phyloP scores from a whole-genome alignment of 306 rosid species.

The Betula pendula region DNA sequence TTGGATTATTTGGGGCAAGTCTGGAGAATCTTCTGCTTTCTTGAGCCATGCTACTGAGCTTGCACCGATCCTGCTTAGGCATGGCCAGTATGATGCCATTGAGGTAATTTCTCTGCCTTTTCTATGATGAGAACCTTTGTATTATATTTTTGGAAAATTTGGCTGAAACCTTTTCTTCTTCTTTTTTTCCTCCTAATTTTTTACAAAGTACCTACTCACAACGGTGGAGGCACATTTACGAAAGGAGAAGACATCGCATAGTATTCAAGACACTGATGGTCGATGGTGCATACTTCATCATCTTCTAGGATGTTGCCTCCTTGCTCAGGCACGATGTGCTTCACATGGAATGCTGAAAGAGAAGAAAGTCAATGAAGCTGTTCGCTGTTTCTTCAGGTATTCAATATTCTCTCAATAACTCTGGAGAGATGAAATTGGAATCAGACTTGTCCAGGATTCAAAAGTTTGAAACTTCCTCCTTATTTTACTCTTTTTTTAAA shows the following conservation, averaged over 20 bases:
- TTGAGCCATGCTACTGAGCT: conserved; percentile 78
- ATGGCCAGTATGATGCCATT: conserved; percentile 79
- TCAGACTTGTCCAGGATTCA: neutral
- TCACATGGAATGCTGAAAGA: conserved; percentile 68
- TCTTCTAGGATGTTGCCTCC: conserved; percentile 88
- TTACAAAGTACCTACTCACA: conserved; percentile 61
- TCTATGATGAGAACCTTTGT: conserved; percentile 10
- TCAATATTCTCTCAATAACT: neutral
- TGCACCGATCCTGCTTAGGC: conserved; percentile 74
- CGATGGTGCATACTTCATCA: conserved; percentile 89
- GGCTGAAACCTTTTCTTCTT: conserved; percentile 35
- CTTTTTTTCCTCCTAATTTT: conserved; percentile 16
- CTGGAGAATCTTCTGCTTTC: conserved; percentile 61
- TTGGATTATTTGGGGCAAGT: conserved; percentile 78
- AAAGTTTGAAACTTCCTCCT: neutral
- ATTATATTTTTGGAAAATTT: conserved; percentile 3
- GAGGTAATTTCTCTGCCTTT: conserved; percentile 57
- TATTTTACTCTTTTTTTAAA: neutral
- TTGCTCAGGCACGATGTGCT: conserved; percentile 76
- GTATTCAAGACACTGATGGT: conserved; percentile 80
- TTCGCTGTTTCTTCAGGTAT: conserved; percentile 90
- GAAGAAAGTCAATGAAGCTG: conserved; percentile 75
- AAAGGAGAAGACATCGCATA: conserved; percentile 79
- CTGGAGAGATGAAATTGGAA: neutral
- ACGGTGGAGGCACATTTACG: conserved; percentile 70